These are phyloP conservation scores for Cyberlindnera americana DNA, from an alignment of 805 yeast genomes.

Conservation along the genomic window DNA sequence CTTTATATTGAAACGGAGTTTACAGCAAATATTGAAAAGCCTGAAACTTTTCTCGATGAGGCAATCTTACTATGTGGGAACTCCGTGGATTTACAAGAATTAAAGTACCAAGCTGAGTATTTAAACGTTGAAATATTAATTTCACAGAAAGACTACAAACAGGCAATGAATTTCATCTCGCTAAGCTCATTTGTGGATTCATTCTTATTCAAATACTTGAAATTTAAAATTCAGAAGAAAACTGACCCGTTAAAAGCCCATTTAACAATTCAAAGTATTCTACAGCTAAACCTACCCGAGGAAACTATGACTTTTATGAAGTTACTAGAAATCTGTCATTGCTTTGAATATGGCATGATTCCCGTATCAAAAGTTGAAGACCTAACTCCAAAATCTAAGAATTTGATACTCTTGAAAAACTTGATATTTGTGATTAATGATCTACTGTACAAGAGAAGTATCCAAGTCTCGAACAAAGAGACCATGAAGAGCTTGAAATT, in stretches of 20 bases:
- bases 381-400: not conserved
- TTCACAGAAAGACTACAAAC: slow-evolving; percentile 8
- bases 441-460: not conserved
- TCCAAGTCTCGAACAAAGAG: not conserved
- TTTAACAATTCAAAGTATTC: slow-evolving; percentile 4
- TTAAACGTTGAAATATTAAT: slow-evolving; percentile 6
- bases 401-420: not conserved
- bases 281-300: not conserved
- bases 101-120: slow-evolving; percentile 9
- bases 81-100: not conserved
- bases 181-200: not conserved
- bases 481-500: not conserved
- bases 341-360: slow-evolving; percentile 13
- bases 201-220: slow-evolving; percentile 8
- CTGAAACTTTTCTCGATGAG: slow-evolving; percentile 16
- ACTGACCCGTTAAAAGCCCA: slow-evolving; percentile 17
- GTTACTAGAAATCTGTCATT: slow-evolving; percentile 14
- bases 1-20: slow-evolving; percentile 8
- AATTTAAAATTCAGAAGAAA: slow-evolving; percentile 7
- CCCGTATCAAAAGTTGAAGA: slow-evolving; percentile 2
- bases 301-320: slow-evolving; percentile 8
- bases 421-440: slow-evolving; percentile 4
- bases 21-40: slow-evolving; percentile 1
- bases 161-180: slow-evolving; percentile 10
- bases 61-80: slow-evolving; percentile 17